Base-by-base conservation (phyloP, 2,329 filamentous ascomycete genomes). In the Coniochaeta hoffmannii region DNA sequence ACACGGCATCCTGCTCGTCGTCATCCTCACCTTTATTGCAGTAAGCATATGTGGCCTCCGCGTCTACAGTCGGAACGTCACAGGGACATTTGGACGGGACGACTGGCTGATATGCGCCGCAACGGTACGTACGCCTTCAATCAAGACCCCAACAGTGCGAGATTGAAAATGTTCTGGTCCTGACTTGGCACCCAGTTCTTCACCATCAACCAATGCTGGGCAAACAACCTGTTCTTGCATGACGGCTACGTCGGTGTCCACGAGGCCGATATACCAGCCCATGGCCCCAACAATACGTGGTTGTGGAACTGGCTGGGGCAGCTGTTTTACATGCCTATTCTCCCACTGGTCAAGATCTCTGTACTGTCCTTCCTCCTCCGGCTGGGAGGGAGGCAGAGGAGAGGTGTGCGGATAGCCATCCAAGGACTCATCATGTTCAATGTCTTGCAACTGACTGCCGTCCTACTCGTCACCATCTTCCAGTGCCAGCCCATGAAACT, bases 321-420 rank as follows among this genome's bases (percentile, higher is more conserved):
- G 44, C 61, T 74, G 6, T 62, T 74, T 2, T 77, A 77, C 64
- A 76, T 74, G 53, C 74, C 75, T 0, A 72, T 76, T 44, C 61
- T 77, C 1, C 71, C 72, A 3, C 65, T 77, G 11, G 69, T 76
- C 55, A 77, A 76, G 60, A 68, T 69, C 1, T 76, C 75, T 0
- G 65, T 76, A n/a, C 66, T 77, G 4, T 58, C 76, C n/a, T 75
- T 76, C 56, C 66, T 76, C n/a, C 65, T 73, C 17, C 72, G 73
- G 0, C 67, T 77, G 0, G 68, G 69, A 50, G 62, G 70, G 32
- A 62, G 71, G 54, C 73, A 72, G 55, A 60, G 50, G 28, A 66
- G 3, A 6, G 19, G 58, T 24, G 64, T 74, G 1, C 63, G 66
- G 26, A 58, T 64, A 9, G 61, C 65, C 17, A 69, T 72, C 46